These are phyloP conservation scores for Cyphellophora attinorum DNA, from an alignment of 2,329 filamentous ascomycete genomes.

Conservation along the genomic window DNA sequence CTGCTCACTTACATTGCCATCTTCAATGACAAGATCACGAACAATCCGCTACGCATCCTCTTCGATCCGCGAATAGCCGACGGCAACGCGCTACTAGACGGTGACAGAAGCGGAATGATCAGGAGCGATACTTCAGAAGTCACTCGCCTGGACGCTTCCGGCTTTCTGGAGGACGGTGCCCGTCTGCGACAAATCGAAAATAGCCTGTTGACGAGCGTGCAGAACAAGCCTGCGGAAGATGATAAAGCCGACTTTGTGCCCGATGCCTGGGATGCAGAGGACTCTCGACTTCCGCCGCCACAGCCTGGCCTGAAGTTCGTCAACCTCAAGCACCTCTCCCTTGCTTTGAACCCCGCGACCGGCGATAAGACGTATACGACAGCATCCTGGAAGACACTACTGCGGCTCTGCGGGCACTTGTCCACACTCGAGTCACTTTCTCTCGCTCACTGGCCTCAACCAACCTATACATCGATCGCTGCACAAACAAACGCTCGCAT, in stretches of 20 bases:
- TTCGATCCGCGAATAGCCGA: constrained; percentile 26
- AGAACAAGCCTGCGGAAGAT: constrained; percentile 36
- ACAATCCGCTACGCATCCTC: constrained; percentile 40
- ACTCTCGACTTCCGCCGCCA: constrained; percentile 4
- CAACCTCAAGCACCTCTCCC: constrained; percentile 48
- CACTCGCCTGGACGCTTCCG: constrained; percentile 43
- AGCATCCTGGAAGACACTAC: constrained; percentile 45
- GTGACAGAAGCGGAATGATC: too few relatives aligned
- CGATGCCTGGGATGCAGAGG: constrained; percentile 31
- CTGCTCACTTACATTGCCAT: constrained; percentile 48
- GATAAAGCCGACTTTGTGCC: constrained; percentile 23
- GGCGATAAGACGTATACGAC: constrained; percentile 21
- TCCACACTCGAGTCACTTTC: constrained; percentile 53
- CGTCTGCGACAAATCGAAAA: too few relatives aligned
- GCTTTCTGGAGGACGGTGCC: too few relatives aligned
- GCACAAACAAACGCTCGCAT: constrained; percentile 18
- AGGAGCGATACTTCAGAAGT: constrained; percentile 36
- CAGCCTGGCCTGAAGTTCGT: constrained; percentile 27
- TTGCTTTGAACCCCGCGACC: constrained; percentile 45
- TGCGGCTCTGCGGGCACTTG: constrained; percentile 42
- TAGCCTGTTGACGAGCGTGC: too few relatives aligned
- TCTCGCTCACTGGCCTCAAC: constrained; percentile 52
- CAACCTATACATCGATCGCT: constrained; percentile 47
- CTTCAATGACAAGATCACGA: constrained; percentile 33
- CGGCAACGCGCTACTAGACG: too few relatives aligned